phyloP scores from a whole-genome alignment of 257 asterid species.

The Fraxinus quadrangulata region DNA sequence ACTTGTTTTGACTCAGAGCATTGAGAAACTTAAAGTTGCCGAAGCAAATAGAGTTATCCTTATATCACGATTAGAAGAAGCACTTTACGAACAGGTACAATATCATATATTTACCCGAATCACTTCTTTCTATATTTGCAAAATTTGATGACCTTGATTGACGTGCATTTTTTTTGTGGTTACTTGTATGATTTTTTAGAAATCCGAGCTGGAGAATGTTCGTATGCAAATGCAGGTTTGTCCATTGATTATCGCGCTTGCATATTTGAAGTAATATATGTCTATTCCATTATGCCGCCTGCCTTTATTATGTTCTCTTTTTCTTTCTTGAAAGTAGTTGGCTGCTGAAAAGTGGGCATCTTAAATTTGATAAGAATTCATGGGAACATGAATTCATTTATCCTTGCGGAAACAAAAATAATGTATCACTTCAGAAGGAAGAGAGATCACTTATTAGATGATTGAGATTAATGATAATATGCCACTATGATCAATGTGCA shows the following conservation, averaged over 20 bases:
- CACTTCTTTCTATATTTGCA: background rate
- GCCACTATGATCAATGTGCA: background rate
- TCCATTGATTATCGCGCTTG: background rate
- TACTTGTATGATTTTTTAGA: constrained; percentile 46
- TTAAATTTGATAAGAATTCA: background rate
- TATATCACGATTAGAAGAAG: constrained; percentile 69
- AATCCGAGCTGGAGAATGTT: constrained; percentile 86
- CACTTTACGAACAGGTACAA: constrained; percentile 74
- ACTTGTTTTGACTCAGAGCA: constrained; percentile 53
- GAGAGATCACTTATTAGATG: background rate
- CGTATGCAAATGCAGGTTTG: constrained; percentile 85
- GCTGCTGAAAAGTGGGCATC: background rate
- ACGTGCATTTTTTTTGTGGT: background rate
- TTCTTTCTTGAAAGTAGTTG: background rate
- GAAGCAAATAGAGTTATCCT: constrained; percentile 73
- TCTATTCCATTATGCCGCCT: background rate
- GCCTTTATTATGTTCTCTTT: background rate
- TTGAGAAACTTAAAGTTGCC: constrained; percentile 68
- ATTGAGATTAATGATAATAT: background rate
- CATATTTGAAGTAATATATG: background rate
- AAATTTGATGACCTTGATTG: background rate
- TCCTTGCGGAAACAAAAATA: background rate
- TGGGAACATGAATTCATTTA: background rate
- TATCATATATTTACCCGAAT: background rate
- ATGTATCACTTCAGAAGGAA: background rate